Evolutionary conservation across 805 yeast genomes (phyloP), one percentile per base, ranked within the genome.

Genomic region (Hanseniaspora clermontiae): DNA sequence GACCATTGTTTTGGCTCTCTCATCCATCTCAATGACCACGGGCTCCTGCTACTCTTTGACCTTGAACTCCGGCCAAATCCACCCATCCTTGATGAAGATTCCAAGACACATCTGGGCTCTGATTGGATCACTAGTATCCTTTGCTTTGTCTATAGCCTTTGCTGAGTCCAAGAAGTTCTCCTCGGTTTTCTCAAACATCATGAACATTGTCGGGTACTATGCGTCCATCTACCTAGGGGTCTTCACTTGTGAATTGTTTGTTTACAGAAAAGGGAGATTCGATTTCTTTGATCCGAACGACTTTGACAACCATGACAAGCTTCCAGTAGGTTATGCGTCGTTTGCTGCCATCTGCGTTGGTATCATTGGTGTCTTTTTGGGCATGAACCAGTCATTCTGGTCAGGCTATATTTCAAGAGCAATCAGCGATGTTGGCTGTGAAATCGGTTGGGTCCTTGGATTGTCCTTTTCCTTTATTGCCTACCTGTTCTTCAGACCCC

Each of bases 1-100:
- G 68, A 80, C 90, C 71, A 96, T 89, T 29, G 39, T 89, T 11
- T 72, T 89, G 59, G 87, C 95, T 12, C 71, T 89, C 61, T 85
- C 95, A 45, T 87, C 95, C 39, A 82, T 89, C 56, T 83, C 95
- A 62, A 87, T 87, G 76, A 88, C 87, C 72, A 79, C 87, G 69
- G 96, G 96, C 70, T 88, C 88, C 74, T 81, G 87, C 84, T 89
- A 89, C 76, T 84, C 96, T 17, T 79, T 87, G 65, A 89, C 87
- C 43, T 76, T 89, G 64, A 81, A 88, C 60, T 88, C 89, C 27
- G 96, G 88, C 72, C 81, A 91, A 43, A 72, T 84, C 62, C 84
- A 89, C 84, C 77, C 83, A 51, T 79, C 79, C 59, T 78, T 88
- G 64, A 74, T 80, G 34, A 77, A 75, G 64, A 74, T 89, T 51